A percentile compares a stretch with the other conserved stretches of the same genome.
phyloP scores from a whole-genome alignment of 106 monocot species.

The Phalaenopsis equestris region DNA sequence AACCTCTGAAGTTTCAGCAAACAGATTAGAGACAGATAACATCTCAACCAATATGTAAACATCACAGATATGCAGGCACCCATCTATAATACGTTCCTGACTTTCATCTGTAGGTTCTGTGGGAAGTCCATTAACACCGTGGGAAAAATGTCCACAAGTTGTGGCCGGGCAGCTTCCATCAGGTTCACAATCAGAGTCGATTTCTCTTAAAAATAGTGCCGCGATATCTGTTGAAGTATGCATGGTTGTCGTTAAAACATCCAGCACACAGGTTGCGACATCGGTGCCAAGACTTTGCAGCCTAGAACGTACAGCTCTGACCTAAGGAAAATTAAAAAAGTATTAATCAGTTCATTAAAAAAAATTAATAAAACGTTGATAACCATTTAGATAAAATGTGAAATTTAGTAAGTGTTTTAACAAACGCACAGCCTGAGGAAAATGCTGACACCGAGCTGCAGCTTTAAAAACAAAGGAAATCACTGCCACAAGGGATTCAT shows the following conservation, averaged over 20 bases:
- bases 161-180: conserved; percentile 35
- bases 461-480: conserved; percentile 69
- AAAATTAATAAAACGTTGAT: neutral
- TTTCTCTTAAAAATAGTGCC: conserved; percentile 61
- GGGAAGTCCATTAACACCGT: conserved; percentile 39
- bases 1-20: conserved; percentile 75
- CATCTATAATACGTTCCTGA: conserved; percentile 38
- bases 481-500: conserved; percentile 59
- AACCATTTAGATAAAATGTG: neutral
- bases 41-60: conserved; percentile 74
- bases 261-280: conserved; percentile 66
- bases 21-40: conserved; percentile 56
- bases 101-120: conserved; percentile 29
- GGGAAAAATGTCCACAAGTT: conserved; percentile 27
- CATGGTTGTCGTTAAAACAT: conserved; percentile 55
- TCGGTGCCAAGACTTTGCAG: conserved; percentile 68
- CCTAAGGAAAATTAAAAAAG: conserved; percentile 26
- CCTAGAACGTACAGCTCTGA: conserved; percentile 66
- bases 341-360: neutral
- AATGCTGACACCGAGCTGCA: conserved; percentile 68
- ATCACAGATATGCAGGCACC: conserved; percentile 57
- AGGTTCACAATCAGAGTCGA: conserved; percentile 70
- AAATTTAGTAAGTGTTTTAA: neutral
- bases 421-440: conserved; percentile 66
- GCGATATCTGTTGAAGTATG: conserved; percentile 54